These are phyloP conservation scores for Naganishia liquefaciens DNA, from an alignment of 1,284 basidiomycete genomes.

Conservation along the genomic window DNA sequence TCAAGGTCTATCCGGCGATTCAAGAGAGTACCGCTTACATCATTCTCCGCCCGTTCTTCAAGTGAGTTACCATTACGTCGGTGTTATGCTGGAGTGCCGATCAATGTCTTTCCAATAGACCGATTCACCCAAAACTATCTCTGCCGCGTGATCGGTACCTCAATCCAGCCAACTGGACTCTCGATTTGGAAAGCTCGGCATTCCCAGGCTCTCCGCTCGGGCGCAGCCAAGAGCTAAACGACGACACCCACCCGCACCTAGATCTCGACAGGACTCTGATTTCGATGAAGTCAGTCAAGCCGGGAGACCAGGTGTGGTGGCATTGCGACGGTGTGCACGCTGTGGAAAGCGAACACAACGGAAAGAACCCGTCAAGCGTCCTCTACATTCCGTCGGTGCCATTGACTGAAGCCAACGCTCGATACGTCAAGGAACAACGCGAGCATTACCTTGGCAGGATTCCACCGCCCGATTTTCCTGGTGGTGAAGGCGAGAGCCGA, in stretches of 20 bases:
- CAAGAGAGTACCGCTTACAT: constrained; percentile 72
- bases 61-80: constrained; percentile 27
- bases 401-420: constrained; percentile 64
- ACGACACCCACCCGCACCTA: constrained; percentile 70
- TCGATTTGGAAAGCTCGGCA: constrained; percentile 61
- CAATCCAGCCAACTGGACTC: constrained; percentile 63
- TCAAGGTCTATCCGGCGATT: constrained; percentile 74
- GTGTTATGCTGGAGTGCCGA: not conserved
- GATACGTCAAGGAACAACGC: constrained; percentile 66
- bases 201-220: constrained; percentile 68
- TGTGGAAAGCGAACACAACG: constrained; percentile 66
- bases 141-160: constrained; percentile 45
- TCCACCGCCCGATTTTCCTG: constrained; percentile 74
- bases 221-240: constrained; percentile 66
- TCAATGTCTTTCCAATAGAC: not conserved
- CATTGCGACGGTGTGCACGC: constrained; percentile 70
- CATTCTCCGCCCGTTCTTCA: constrained; percentile 75
- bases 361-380: constrained; percentile 67
- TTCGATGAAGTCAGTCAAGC: constrained; percentile 68
- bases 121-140: constrained; percentile 14
- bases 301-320: constrained; percentile 65
- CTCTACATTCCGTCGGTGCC: constrained; percentile 78
- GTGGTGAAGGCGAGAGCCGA: constrained; percentile 66
- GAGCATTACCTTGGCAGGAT: constrained; percentile 60
- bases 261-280: constrained; percentile 68